These are phyloP conservation scores for Geranomyces variabilis DNA, from an alignment of 192 early-diverging fungal species.

Conservation along the genomic window DNA sequence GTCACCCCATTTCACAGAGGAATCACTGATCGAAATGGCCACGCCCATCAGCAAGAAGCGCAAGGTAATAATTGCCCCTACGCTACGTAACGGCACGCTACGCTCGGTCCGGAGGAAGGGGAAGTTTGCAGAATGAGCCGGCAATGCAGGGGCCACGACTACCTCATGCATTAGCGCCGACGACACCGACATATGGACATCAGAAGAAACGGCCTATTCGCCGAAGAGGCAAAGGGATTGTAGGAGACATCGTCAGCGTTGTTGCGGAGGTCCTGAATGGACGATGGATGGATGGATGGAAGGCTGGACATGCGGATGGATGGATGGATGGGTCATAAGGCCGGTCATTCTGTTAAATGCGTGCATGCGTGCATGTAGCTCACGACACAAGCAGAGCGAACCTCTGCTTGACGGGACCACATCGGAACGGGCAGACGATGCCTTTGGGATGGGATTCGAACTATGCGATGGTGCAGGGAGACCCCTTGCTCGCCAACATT, in stretches of 20 bases:
- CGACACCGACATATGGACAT: too few species aligned
- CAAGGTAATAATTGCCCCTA: background rate
- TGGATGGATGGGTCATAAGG: background rate
- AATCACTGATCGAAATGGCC: background rate
- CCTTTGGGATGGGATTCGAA: background rate
- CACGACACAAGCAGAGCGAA: background rate
- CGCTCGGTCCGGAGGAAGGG: background rate
- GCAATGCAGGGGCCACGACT: too few species aligned
- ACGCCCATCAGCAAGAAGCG: constrained; percentile 16
- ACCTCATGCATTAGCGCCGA: too few species aligned
- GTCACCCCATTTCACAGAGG: too few species aligned
- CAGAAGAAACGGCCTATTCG: too few species aligned
- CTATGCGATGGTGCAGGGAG: background rate
- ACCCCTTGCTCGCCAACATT: too few species aligned
- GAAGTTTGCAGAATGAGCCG: too few species aligned
- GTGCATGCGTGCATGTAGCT: background rate
- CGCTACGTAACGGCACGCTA: background rate
- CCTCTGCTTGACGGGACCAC: background rate
- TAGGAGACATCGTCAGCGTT: too few species aligned
- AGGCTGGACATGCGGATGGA: constrained; percentile 5
- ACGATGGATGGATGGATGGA: constrained; percentile 31
- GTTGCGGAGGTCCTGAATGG: too few species aligned
- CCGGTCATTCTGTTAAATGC: background rate
- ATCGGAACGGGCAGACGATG: background rate
- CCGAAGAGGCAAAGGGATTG: too few species aligned